Evolutionary conservation across 768 basidiomycete species (phyloP).

Genomic region (Kwoniella pini): DNA sequence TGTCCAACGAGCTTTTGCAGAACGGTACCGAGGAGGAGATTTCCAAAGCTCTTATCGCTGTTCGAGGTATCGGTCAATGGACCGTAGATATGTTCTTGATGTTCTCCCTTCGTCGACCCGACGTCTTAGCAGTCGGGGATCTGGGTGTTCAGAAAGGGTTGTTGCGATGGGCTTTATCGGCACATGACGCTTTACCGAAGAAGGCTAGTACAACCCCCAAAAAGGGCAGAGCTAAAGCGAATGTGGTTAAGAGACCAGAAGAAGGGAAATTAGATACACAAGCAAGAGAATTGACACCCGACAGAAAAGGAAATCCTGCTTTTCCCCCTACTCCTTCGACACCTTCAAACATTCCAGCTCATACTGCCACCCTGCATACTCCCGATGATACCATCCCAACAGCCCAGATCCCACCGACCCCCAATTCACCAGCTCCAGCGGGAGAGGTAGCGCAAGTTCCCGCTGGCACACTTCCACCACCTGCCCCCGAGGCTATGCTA

Average conservation of each 20-base stretch:
- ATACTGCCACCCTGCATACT: conserved; percentile 23
- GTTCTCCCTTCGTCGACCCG: conserved; percentile 78
- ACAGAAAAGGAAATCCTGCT: not conserved
- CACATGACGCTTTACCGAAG: conserved; percentile 36
- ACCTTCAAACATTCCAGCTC: conserved; percentile 6
- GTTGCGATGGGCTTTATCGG: conserved; percentile 51
- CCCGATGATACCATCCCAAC: not conserved
- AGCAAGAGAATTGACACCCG: conserved; percentile 8
- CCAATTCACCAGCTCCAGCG: conserved; percentile 18
- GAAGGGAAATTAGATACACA: conserved; percentile 32
- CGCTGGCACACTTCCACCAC: conserved; percentile 18
- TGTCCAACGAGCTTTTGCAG: conserved; percentile 71
- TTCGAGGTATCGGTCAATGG: conserved; percentile 71
- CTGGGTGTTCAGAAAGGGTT: conserved; percentile 70
- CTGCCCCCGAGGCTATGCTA: conserved; percentile 26
- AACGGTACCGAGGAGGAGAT: conserved; percentile 75
- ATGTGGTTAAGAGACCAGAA: conserved; percentile 11
- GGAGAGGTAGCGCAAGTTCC: conserved; percentile 25
- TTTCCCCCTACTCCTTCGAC: conserved; percentile 33
- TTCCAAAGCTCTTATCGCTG: conserved; percentile 70
- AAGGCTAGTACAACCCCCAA: conserved; percentile 8
- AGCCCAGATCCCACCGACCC: conserved; percentile 23
- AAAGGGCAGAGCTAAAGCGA: conserved; percentile 11
- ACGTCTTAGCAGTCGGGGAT: conserved; percentile 76
- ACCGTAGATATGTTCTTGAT: conserved; percentile 91